Evolutionary conservation across 140 eudicot species (phyloP), one percentile per base, ranked within the genome.

Genomic region (Oenanthe javanica): DNA sequence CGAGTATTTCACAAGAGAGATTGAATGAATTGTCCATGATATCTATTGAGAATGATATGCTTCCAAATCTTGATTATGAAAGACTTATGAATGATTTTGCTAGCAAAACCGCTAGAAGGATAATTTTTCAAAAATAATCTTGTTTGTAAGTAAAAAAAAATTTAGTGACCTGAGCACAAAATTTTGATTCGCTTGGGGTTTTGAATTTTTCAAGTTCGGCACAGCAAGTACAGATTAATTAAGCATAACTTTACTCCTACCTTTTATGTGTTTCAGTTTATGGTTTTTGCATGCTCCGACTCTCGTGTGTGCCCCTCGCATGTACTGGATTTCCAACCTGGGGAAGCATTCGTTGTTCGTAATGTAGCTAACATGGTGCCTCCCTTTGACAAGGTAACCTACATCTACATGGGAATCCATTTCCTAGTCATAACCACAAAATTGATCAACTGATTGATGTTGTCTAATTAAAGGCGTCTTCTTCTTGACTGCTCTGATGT

Each of bases 291-390:
- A 1, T 92, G 98, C 87, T 89, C 96, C 9, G 98, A 94, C 81
- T 94, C 98, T 6, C 90, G 98, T 18, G 98, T 94, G 23, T 94
- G 98, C 90, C 98, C 98, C 12, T 94, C 98, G 13, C 97, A 92
- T 50, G 85, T 94, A 16, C 88, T 94, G 71, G 93, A 94, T 77
- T 94, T 90, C 85, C 94, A 92, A 73, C 98, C 98, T 1, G 98
- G 98, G 16, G 98, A 94, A 87, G 98, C 98, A 13, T 94, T 94
- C 61, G 87, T 90, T 4, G 98, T 93, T 75, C 89, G 98, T 2
- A 93, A 91, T 57, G 93, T 93, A 16, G 98, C 98, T 77, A 93
- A 88, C 89, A 91, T 93, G 87, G 98, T 93, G 57, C 98, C 98
- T 36, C 97, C 96, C 31, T 93, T 46, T 75, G 89, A 89, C 83